phyloP scores from a whole-genome alignment of 75 land plant genomes.

The Adiantum capillusveneris region DNA sequence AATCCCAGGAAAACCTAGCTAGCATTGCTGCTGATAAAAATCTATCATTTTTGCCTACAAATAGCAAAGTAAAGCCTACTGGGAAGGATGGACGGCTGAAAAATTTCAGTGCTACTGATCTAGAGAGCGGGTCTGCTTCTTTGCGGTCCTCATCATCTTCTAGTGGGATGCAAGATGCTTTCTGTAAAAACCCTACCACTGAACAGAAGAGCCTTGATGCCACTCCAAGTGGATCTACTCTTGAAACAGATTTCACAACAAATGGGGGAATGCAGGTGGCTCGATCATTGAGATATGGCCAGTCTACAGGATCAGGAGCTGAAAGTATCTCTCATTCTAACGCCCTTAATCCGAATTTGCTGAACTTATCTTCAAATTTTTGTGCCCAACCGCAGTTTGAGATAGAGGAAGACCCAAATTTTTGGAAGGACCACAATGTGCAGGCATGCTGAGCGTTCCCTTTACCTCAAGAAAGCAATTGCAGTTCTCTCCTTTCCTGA shows the following conservation, averaged over 20 bases:
- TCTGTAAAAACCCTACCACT: not conserved
- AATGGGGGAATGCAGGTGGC: conserved; percentile 6
- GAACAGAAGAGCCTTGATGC: not conserved
- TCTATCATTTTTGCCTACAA: not conserved
- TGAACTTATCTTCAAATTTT: not conserved
- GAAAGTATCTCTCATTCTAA: not conserved
- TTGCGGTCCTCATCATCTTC: not conserved
- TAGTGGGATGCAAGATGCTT: not conserved
- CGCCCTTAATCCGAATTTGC: too few relatives aligned
- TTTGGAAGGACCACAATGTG: conserved; percentile 87
- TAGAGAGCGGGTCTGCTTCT: not conserved
- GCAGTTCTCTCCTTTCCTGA: too few relatives aligned
- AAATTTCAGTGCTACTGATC: not conserved
- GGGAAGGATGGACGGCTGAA: not conserved
- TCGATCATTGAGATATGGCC: conserved; percentile 22
- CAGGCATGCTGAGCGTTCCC: conserved; percentile 40
- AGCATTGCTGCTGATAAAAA: not conserved
- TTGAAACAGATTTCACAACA: not conserved
- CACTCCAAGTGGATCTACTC: not conserved
- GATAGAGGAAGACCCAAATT: conserved; percentile 68
- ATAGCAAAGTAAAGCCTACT: not conserved
- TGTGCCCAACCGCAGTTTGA: conserved; percentile 34
- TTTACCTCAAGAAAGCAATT: too few relatives aligned
- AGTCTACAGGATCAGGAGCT: not conserved
- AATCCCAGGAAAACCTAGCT: not conserved